Conservation (phyloP, 2,329 filamentous ascomycete species). For the Salinomyces thailandicus region DNA sequence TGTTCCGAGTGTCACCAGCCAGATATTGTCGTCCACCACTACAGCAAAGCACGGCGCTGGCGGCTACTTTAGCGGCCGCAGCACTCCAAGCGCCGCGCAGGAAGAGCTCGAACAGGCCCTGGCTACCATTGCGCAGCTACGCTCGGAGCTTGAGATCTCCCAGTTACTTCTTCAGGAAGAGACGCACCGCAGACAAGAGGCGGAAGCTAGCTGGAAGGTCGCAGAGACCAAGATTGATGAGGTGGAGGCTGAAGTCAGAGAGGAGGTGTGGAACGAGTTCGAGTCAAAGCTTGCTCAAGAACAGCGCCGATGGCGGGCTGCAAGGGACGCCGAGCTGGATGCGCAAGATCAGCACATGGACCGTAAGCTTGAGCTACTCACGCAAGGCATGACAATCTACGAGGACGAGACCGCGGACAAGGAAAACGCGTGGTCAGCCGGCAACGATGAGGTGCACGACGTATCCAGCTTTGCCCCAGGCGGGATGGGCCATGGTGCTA, state of each 20-base stretch:
- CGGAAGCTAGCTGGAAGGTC: constrained; percentile 61
- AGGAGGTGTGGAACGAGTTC: constrained; percentile 82
- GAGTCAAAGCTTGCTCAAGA: constrained; percentile 67
- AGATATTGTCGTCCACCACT: constrained; percentile 41
- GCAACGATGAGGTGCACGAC: constrained; percentile 7
- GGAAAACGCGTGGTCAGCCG: constrained; percentile 11
- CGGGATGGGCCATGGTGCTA: not conserved
- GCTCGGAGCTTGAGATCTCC: constrained; percentile 65
- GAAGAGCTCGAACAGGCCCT: constrained; percentile 75
- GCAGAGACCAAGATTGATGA: constrained; percentile 56
- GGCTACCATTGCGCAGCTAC: constrained; percentile 69
- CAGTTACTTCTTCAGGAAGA: constrained; percentile 60
- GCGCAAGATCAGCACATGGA: constrained; percentile 77
- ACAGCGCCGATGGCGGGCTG: constrained; percentile 68
- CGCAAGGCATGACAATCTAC: constrained; percentile 41
- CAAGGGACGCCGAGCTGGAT: constrained; percentile 65
- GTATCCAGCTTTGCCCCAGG: constrained; percentile 11
- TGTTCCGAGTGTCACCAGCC: constrained; percentile 69
- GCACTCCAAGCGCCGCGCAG: constrained; percentile 34
- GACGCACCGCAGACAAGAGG: constrained; percentile 55
- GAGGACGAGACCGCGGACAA: constrained; percentile 30
- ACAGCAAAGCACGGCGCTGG: constrained; percentile 9
- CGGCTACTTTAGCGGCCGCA: constrained; percentile 29
- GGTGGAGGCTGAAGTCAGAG: constrained; percentile 74
- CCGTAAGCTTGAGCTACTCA: constrained; percentile 68